phyloP scores from a whole-genome alignment of 495 filamentous ascomycete species.

The Penicillium cinerascens region DNA sequence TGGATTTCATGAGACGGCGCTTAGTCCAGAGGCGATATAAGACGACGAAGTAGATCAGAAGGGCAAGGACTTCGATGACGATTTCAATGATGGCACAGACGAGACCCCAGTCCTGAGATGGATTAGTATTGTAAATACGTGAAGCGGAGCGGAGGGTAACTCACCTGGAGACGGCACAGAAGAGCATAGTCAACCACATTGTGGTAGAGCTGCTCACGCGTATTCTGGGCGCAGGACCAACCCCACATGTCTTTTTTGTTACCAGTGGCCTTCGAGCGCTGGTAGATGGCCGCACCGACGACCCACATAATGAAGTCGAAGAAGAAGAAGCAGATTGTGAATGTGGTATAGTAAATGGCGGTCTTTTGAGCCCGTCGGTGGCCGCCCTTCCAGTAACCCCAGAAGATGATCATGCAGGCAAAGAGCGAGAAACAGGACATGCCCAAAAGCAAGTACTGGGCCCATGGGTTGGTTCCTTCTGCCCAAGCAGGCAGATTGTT shows the following conservation, averaged over 20 bases:
- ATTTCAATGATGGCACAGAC: slow-evolving; percentile 98
- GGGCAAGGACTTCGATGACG: slow-evolving; percentile 85
- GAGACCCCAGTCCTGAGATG: slow-evolving; percentile 78
- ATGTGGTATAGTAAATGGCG: slow-evolving; percentile 88
- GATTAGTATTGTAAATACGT: background rate
- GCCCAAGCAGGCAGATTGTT: slow-evolving; percentile 85
- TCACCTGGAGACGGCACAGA: slow-evolving; percentile 90
- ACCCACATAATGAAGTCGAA: slow-evolving; percentile 94
- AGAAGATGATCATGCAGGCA: slow-evolving; percentile 76
- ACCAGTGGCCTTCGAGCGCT: slow-evolving; percentile 67
- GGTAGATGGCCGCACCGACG: slow-evolving; percentile 77
- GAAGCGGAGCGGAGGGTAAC: slow-evolving; percentile 14
- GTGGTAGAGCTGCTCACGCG: slow-evolving; percentile 66
- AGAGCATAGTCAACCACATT: slow-evolving; percentile 82
- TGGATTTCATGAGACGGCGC: slow-evolving; percentile 87
- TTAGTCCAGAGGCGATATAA: slow-evolving; percentile 98
- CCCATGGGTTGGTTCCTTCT: slow-evolving; percentile 73
- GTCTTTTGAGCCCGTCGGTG: slow-evolving; percentile 87
- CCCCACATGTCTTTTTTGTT: slow-evolving; percentile 89
- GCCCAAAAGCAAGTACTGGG: slow-evolving; percentile 75
- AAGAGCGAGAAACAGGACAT: slow-evolving; percentile 77
- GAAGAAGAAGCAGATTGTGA: slow-evolving; percentile 88
- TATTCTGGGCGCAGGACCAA: slow-evolving; percentile 91
- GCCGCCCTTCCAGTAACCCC: slow-evolving; percentile 83
- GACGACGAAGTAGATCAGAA: slow-evolving; percentile 86